A percentile compares a stretch with the other conserved stretches of the same genome.
Conservation (phyloP, 345 rosid species). For the Orychophragmus violaceus region DNA sequence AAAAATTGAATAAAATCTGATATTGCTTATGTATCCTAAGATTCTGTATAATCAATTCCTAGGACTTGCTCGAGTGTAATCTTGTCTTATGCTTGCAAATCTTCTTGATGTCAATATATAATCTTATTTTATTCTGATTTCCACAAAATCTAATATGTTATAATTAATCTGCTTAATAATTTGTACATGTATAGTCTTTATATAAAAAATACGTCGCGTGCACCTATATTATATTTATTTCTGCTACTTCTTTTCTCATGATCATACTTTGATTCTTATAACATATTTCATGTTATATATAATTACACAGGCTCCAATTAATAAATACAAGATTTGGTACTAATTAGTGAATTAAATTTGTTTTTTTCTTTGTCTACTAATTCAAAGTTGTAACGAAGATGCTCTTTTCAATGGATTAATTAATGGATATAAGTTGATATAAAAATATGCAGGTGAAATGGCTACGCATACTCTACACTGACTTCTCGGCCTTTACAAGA, state of each 20-base stretch:
- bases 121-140: not conserved
- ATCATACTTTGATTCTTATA: not conserved
- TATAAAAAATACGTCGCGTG: not conserved
- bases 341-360: not conserved
- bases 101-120: conserved; percentile 17
- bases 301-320: not conserved
- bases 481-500: conserved; percentile 49
- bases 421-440: not conserved
- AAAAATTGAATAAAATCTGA: no score
- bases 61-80: conserved; percentile 15
- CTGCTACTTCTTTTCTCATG: not conserved
- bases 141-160: not conserved
- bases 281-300: not conserved
- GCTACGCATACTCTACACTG: conserved; percentile 65
- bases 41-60: conserved; percentile 17
- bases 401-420: not conserved
- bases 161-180: not conserved
- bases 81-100: conserved; percentile 29
- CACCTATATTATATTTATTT: not conserved
- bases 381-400: not conserved
- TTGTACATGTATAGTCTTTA: not conserved
- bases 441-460: conserved; percentile 49
- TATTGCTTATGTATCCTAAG: conserved; percentile 18
- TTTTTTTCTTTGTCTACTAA: not conserved
- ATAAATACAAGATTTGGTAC: not conserved